Evolutionary conservation across 345 rosid genomes (phyloP).

Genomic region (Lenwebbia sp.): DNA sequence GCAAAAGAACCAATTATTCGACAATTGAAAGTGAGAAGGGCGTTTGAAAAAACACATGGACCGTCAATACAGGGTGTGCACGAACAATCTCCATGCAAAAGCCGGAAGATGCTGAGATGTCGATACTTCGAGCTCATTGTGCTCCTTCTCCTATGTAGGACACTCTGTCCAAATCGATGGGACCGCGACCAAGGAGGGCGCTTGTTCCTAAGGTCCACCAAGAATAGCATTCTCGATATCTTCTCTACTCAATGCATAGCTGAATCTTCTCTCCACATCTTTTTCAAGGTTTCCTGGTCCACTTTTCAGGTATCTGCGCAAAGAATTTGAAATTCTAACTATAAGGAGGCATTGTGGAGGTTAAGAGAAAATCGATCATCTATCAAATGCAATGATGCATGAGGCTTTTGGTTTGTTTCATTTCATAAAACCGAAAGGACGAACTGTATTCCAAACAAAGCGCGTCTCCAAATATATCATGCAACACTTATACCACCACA

Average conservation of each 20-base stretch:
- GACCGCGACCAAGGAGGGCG: neutral
- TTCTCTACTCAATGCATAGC: slow-evolving; percentile 87
- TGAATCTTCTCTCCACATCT: slow-evolving; percentile 92
- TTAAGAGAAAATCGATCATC: neutral
- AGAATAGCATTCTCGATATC: slow-evolving; percentile 88
- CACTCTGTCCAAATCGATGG: neutral
- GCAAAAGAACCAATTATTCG: neutral
- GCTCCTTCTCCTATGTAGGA: neutral
- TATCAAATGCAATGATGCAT: neutral
- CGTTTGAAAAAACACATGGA: neutral
- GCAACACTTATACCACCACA: neutral
- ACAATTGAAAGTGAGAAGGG: neutral
- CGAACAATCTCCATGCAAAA: neutral
- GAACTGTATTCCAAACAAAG: neutral
- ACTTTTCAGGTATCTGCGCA: slow-evolving; percentile 71
- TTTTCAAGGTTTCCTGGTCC: slow-evolving; percentile 91
- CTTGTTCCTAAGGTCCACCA: slow-evolving; percentile 61
- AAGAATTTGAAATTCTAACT: neutral
- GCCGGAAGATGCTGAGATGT: neutral
- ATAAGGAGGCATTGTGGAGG: neutral
- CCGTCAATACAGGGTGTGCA: neutral
- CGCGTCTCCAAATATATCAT: neutral
- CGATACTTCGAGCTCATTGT: neutral
- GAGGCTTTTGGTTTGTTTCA: neutral
- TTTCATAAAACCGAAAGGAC: neutral